A percentile compares a stretch with the other conserved stretches of the same genome.
phyloP scores from a whole-genome alignment of 192 early-diverging fungal genomes.

The Linnemannia zychae region DNA sequence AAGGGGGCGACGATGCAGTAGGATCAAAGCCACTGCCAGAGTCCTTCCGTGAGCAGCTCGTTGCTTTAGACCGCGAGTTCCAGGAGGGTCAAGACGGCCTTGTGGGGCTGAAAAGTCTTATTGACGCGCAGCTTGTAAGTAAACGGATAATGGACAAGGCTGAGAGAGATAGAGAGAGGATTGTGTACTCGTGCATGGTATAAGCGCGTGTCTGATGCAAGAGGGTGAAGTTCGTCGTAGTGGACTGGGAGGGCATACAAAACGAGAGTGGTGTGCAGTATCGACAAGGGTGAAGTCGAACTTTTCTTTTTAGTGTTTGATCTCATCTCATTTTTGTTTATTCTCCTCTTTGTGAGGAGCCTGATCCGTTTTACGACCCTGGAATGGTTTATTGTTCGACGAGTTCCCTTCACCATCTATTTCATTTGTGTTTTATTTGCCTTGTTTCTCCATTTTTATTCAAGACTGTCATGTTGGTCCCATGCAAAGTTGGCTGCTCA shows the following conservation, averaged over 20 bases:
- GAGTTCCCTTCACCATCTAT: conserved; percentile 1
- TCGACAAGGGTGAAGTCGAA: neutral
- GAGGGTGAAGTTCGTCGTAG: neutral
- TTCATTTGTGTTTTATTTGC: neutral
- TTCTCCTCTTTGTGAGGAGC: neutral
- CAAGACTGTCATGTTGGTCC: neutral
- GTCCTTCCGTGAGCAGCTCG: conserved; percentile 40
- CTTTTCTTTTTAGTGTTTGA: neutral
- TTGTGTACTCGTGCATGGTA: neutral
- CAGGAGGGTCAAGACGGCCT: conserved; percentile 50
- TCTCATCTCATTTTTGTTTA: conserved; percentile 1
- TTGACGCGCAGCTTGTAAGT: conserved; percentile 55
- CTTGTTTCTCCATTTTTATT: neutral
- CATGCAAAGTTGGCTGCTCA: neutral
- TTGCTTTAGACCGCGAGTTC: conserved; percentile 41
- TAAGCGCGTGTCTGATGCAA: neutral
- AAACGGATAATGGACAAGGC: neutral
- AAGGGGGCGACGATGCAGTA: neutral
- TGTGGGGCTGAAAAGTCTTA: conserved; percentile 31
- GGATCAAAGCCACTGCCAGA: conserved; percentile 38
- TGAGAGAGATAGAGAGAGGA: neutral
- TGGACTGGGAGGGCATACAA: neutral
- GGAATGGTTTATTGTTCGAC: neutral
- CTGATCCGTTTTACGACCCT: neutral
- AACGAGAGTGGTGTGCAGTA: neutral